These are phyloP conservation scores for Santalum album DNA, from an alignment of 164 flowering plant species.

Conservation along the genomic window DNA sequence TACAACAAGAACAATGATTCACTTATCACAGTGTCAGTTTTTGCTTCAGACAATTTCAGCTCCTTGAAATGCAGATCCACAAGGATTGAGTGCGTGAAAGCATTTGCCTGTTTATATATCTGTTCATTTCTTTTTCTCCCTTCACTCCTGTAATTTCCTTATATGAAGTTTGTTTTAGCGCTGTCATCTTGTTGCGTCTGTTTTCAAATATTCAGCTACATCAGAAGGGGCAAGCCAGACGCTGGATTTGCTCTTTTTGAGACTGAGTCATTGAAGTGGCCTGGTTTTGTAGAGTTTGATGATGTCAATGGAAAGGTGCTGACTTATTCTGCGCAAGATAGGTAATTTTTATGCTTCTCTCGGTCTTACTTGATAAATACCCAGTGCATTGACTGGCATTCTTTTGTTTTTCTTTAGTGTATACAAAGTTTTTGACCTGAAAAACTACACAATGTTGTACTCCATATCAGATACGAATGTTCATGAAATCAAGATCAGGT, in stretches of 20 bases:
- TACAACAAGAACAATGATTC: conserved; percentile 97
- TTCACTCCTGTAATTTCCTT: background rate
- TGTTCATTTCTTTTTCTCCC: background rate
- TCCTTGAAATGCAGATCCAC: conserved; percentile 97
- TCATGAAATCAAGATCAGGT: conserved; percentile 95
- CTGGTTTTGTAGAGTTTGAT: conserved; percentile 99
- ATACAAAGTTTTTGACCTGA: conserved; percentile 11
- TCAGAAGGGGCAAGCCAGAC: conserved; percentile 73
- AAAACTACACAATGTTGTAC: conserved; percentile 87
- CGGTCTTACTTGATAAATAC: background rate
- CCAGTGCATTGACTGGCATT: too few species aligned
- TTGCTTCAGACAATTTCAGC: conserved; percentile 98
- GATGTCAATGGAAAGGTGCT: conserved; percentile 97
- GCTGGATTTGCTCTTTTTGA: conserved; percentile 97
- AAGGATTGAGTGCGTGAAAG: conserved; percentile 70
- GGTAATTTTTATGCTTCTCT: conserved; percentile 23
- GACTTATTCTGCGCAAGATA: conserved; percentile 88
- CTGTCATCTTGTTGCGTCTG: background rate
- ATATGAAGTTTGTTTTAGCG: too few species aligned
- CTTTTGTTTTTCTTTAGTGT: too few species aligned
- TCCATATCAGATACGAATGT: conserved; percentile 89
- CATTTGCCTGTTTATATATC: background rate
- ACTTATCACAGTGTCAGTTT: conserved; percentile 96
- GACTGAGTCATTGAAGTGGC: conserved; percentile 93
- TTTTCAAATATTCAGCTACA: conserved; percentile 41